phyloP scores from a whole-genome alignment of 2,329 filamentous ascomycete genomes.

The Trichoderma harzianum region DNA sequence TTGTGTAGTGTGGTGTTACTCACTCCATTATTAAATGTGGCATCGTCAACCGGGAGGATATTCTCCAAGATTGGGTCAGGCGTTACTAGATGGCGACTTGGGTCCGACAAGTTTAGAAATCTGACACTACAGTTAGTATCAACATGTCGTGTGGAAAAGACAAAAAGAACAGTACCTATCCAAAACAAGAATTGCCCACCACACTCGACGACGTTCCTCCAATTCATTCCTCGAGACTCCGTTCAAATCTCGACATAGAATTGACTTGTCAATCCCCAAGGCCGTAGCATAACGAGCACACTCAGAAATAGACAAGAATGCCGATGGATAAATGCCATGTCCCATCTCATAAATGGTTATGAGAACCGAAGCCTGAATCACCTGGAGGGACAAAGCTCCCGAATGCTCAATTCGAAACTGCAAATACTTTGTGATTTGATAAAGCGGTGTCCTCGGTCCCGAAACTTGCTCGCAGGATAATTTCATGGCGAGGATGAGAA shows the following conservation, averaged over 20 bases:
- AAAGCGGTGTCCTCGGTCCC: neutral
- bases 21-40: constrained; percentile 9
- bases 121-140: neutral
- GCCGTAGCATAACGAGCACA: constrained; percentile 15
- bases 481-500: constrained; percentile 16
- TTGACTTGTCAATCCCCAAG: constrained; percentile 8
- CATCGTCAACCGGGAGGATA: constrained; percentile 17
- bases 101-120: constrained; percentile 16
- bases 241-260: neutral
- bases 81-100: constrained; percentile 17
- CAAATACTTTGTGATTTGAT: neutral
- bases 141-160: neutral
- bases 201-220: constrained; percentile 11
- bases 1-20: neutral
- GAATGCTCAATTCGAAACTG: constrained; percentile 8
- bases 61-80: constrained; percentile 13
- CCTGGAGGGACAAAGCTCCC: neutral
- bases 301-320: neutral
- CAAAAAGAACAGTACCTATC: neutral
- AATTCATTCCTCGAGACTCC: constrained; percentile 6
- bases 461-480: neutral
- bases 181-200: constrained; percentile 14
- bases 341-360: constrained; percentile 16
- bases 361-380: constrained; percentile 3
- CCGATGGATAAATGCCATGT: constrained; percentile 14